These are phyloP conservation scores for Ophiosphaerella korrae DNA, from an alignment of 2,329 filamentous ascomycete species.

Conservation along the genomic window DNA sequence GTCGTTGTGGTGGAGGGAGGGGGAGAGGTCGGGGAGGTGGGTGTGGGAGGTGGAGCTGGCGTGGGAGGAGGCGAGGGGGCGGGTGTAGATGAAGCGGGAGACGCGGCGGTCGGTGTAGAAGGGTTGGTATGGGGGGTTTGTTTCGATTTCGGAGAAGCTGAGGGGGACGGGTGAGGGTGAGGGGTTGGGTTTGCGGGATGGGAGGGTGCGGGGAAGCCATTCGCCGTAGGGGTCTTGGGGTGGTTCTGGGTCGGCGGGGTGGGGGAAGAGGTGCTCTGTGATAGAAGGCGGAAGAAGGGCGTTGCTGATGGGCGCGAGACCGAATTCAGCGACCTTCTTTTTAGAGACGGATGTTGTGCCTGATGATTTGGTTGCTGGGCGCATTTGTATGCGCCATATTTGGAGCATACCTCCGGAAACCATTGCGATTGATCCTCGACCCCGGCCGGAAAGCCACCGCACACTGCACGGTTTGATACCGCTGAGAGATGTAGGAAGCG, in stretches of 20 bases:
- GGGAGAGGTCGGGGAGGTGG: conserved; percentile 24
- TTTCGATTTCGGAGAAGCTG: conserved; percentile 85
- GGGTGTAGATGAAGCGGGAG: conserved; percentile 71
- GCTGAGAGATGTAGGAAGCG: conserved; percentile 63
- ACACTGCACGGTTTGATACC: conserved; percentile 65
- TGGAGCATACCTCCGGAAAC: conserved; percentile 70
- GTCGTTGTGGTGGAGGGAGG: conserved; percentile 42
- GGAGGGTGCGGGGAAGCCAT: conserved; percentile 41
- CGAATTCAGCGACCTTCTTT: conserved; percentile 69
- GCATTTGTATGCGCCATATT: conserved; percentile 63
- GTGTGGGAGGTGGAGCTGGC: conserved; percentile 28
- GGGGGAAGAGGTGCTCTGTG: conserved; percentile 35
- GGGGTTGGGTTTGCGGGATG: conserved; percentile 25
- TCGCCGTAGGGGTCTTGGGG: conserved; percentile 37
- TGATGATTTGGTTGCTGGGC: conserved; percentile 51
- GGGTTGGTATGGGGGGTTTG: conserved; percentile 91
- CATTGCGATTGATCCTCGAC: conserved; percentile 67
- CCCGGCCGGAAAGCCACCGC: conserved; percentile 67
- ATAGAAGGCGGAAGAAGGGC: conserved; percentile 49
- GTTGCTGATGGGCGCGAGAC: conserved; percentile 67
- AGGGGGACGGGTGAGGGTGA: conserved; percentile 53
- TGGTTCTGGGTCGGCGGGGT: conserved; percentile 31
- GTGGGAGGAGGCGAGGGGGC: conserved; percentile 24
- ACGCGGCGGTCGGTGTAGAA: conserved; percentile 92
- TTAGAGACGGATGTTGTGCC: conserved; percentile 55